Conservation (phyloP, 2,329 filamentous ascomycete genomes). For the Hawksworthiomyces lignivorus region DNA sequence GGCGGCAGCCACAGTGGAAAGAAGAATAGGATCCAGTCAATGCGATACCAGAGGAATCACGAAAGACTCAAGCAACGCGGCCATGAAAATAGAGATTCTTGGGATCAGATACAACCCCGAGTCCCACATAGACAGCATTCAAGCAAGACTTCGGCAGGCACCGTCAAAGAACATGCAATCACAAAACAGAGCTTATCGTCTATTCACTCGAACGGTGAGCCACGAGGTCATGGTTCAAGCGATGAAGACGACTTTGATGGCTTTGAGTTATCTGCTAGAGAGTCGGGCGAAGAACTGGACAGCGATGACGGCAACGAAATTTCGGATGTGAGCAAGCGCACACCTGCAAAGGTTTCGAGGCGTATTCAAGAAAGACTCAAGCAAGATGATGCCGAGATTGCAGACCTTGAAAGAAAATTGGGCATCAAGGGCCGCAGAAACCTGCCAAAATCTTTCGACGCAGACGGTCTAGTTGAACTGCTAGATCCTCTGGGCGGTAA, state of each 20-base stretch:
- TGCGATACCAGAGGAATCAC: no score
- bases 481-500: constrained; percentile 41
- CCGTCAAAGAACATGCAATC: no score
- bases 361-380: constrained; percentile 56
- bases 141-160: no score
- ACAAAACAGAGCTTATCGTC: no score
- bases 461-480: constrained; percentile 77
- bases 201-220: no score
- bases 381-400: constrained; percentile 83
- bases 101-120: no score
- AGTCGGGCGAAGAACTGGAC: constrained; percentile 13
- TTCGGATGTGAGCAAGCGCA: neutral
- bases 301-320: constrained; percentile 19
- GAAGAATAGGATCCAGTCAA: no score
- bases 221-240: no score
- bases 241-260: constrained; percentile 19
- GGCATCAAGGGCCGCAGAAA: constrained; percentile 74
- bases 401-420: constrained; percentile 76
- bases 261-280: constrained; percentile 15
- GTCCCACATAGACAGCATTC: no score
- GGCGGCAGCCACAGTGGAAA: no score
- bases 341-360: constrained; percentile 21
- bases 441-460: constrained; percentile 62
- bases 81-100: no score
- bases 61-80: no score